Evolutionary conservation across 495 filamentous ascomycete species (phyloP).

Genomic region (Penicillium antarcticum): DNA sequence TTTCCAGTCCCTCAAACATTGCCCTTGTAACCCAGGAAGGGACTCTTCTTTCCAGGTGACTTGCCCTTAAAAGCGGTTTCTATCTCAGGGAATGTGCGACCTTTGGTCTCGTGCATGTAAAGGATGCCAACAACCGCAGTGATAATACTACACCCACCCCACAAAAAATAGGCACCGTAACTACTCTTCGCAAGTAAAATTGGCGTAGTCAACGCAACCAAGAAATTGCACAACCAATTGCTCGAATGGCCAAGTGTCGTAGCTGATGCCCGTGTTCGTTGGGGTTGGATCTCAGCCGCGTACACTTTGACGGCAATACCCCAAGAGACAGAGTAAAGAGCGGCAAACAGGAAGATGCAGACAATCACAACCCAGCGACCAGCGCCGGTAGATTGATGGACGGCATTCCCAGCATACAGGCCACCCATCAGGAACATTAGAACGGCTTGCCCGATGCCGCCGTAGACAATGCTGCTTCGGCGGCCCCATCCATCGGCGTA

Average conservation of each 20-base stretch:
- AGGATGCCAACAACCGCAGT: slow-evolving; percentile 48
- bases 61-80: slow-evolving; percentile 47
- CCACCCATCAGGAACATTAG: slow-evolving; percentile 49
- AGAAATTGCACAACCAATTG: slow-evolving; percentile 57
- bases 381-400: slow-evolving; percentile 41
- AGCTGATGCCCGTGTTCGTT: slow-evolving; percentile 49
- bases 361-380: slow-evolving; percentile 56
- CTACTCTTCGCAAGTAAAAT: slow-evolving; percentile 54
- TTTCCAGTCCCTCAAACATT: background rate
- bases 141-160: slow-evolving; percentile 46
- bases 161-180: slow-evolving; percentile 61
- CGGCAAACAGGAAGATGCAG: slow-evolving; percentile 44
- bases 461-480: slow-evolving; percentile 50
- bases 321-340: slow-evolving; percentile 48
- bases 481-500: slow-evolving; percentile 60
- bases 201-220: slow-evolving; percentile 64
- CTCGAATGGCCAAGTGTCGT: slow-evolving; percentile 44
- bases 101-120: slow-evolving; percentile 62
- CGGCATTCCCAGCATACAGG: slow-evolving; percentile 48
- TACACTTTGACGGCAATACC: slow-evolving; percentile 53
- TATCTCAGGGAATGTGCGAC: slow-evolving; percentile 54
- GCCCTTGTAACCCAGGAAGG: background rate
- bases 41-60: background rate
- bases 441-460: slow-evolving; percentile 47
- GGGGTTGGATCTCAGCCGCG: slow-evolving; percentile 54